phyloP scores from a whole-genome alignment of 306 rosid genomes.

The Parietaria judaica region DNA sequence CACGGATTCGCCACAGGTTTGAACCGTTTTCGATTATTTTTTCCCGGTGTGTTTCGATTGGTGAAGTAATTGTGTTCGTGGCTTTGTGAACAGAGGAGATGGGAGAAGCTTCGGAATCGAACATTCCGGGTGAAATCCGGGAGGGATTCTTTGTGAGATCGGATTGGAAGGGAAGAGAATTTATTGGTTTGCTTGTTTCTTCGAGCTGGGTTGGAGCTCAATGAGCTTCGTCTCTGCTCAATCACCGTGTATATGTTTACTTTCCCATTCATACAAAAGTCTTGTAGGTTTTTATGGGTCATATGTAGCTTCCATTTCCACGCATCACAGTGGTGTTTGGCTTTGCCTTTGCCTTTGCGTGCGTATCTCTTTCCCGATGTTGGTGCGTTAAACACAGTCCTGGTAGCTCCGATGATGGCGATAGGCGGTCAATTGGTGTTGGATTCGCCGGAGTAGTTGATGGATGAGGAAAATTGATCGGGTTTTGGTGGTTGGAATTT shows the following conservation, averaged over 20 bases:
- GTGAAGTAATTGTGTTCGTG: neutral
- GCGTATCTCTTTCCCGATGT: neutral
- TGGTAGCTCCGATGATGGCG: neutral
- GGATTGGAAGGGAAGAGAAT: constrained; percentile 1
- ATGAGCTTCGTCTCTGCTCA: constrained; percentile 32
- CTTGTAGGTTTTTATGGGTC: constrained; percentile 10
- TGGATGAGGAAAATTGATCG: neutral
- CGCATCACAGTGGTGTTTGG: neutral
- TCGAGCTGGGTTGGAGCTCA: constrained; percentile 17
- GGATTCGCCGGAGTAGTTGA: neutral
- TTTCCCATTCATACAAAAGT: constrained; percentile 5
- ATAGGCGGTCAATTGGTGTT: neutral
- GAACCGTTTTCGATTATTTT: neutral
- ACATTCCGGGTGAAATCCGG: constrained; percentile 27
- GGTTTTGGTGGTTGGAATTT: neutral
- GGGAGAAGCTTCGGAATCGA: constrained; percentile 26
- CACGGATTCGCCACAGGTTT: neutral
- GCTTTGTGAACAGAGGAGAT: constrained; percentile 28
- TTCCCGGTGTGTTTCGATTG: neutral
- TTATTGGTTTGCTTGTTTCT: constrained; percentile 7
- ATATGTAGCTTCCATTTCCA: neutral
- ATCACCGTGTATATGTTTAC: constrained; percentile 8
- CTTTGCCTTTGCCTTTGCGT: neutral
- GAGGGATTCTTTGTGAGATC: constrained; percentile 38
- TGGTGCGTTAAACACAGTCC: neutral